Conservation (phyloP, 2,329 filamentous ascomycete species). For the Exserohilum rostratum region DNA sequence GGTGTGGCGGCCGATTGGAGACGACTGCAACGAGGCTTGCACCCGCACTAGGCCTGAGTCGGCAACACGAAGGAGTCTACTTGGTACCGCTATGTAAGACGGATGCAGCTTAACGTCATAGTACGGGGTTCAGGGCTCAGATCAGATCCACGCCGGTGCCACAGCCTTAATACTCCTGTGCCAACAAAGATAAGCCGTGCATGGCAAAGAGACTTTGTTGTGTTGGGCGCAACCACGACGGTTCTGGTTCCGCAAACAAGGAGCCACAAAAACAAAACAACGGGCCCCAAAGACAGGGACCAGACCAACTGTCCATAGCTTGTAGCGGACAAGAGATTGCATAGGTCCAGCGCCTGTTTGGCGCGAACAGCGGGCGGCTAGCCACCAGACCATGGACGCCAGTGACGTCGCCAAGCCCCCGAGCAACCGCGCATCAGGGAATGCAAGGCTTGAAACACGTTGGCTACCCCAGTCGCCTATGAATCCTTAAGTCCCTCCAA, state of each 20-base stretch:
- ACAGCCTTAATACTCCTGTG: conserved; percentile 7
- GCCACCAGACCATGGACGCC: conserved; percentile 5
- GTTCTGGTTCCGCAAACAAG: background rate
- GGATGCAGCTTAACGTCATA: conserved; percentile 15
- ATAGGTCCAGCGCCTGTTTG: conserved; percentile 8
- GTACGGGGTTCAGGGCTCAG: conserved; percentile 11
- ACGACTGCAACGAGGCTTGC: background rate
- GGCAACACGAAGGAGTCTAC: conserved; percentile 2
- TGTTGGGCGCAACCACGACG: background rate
- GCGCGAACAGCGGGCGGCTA: conserved; percentile 15
- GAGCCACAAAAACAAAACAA: background rate
- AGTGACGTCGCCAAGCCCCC: conserved; percentile 20
- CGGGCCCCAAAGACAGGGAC: background rate
- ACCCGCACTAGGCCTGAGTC: background rate
- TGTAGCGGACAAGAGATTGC: background rate
- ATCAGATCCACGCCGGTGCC: conserved; percentile 12
- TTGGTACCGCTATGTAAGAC: conserved; percentile 3
- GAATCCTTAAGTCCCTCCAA: conserved; percentile 11
- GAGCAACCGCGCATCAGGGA: conserved; percentile 15
- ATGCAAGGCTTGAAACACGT: conserved; percentile 22
- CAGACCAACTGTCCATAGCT: background rate
- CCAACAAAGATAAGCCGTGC: conserved; percentile 4
- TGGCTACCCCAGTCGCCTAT: conserved; percentile 9
- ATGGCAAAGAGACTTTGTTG: background rate
- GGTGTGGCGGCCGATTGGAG: too few species aligned